A percentile compares a stretch with the other conserved stretches of the same genome.
phyloP scores from a whole-genome alignment of 768 basidiomycete genomes.

The Agaricus sinodeliciosus region DNA sequence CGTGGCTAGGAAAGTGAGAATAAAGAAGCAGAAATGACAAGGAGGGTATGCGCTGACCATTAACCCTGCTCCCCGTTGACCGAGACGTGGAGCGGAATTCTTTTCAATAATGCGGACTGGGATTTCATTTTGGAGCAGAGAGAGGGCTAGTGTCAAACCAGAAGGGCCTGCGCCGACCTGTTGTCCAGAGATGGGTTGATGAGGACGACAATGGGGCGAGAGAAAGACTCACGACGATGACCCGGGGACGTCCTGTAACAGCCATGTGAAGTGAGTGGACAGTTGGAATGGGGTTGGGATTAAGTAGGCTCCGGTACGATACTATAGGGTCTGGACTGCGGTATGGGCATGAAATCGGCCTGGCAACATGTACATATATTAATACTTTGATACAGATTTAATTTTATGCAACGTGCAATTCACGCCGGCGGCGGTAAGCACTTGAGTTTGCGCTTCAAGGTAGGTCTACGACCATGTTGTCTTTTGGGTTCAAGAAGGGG shows the following conservation, averaged over 20 bases:
- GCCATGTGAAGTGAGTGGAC: conserved; percentile 1
- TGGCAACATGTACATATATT: background rate
- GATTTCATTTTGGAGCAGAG: conserved; percentile 12
- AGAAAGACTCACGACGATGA: too few relatives aligned
- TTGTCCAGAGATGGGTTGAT: background rate
- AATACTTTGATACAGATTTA: background rate
- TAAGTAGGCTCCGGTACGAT: background rate
- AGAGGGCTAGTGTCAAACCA: conserved; percentile 12
- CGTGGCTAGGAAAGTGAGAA: background rate
- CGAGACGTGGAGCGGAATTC: conserved; percentile 7
- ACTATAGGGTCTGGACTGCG: background rate
- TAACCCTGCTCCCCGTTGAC: conserved; percentile 16
- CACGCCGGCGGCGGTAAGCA: too few relatives aligned
- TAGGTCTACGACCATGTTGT: conserved; percentile 6
- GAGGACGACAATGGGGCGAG: background rate
- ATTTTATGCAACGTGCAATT: background rate
- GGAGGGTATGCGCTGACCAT: conserved; percentile 22
- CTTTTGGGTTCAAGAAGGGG: conserved; percentile 19
- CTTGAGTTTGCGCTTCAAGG: too few relatives aligned
- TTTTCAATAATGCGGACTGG: conserved; percentile 16
- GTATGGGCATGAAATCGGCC: too few relatives aligned
- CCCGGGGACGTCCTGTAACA: background rate
- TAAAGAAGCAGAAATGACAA: background rate
- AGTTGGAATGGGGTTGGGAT: background rate
- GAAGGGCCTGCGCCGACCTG: conserved; percentile 8